Percentiles rank a stretch among this genome's conserved stretches.
Evolutionary conservation across 441 rosid species (phyloP).

Genomic region (Jatropha podagrica): DNA sequence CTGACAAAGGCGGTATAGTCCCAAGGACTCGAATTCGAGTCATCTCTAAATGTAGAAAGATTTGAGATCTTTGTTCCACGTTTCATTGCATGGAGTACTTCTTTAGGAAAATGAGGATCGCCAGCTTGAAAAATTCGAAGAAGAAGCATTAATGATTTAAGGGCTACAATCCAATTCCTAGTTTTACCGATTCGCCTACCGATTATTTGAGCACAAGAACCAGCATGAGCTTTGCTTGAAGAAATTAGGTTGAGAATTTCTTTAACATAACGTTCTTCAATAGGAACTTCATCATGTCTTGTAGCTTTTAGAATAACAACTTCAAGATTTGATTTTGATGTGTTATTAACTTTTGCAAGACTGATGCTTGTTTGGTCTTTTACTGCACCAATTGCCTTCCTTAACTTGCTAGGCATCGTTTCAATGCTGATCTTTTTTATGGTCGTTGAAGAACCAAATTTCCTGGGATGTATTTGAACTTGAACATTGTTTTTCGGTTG

Average conservation of each 20-base stretch:
- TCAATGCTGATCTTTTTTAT: neutral
- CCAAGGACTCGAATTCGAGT: slow-evolving; percentile 68
- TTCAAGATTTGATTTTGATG: slow-evolving; percentile 46
- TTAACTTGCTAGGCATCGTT: slow-evolving; percentile 74
- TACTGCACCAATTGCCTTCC: slow-evolving; percentile 81
- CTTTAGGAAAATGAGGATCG: slow-evolving; percentile 73
- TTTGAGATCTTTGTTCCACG: slow-evolving; percentile 70
- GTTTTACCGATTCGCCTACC: slow-evolving; percentile 69
- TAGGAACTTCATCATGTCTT: slow-evolving; percentile 63
- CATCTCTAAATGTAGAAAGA: slow-evolving; percentile 62
- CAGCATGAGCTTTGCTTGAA: slow-evolving; percentile 38
- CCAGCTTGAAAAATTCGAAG: slow-evolving; percentile 76
- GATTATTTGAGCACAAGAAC: slow-evolving; percentile 37
- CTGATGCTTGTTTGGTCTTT: slow-evolving; percentile 91
- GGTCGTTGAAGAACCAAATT: neutral
- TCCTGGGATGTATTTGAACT: neutral
- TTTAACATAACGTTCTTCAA: slow-evolving; percentile 50
- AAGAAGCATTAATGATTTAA: slow-evolving; percentile 75
- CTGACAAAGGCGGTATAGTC: slow-evolving; percentile 70
- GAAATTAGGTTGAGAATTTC: slow-evolving; percentile 47
- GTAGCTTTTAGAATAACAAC: slow-evolving; percentile 69
- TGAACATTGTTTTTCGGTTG: neutral
- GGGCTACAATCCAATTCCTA: slow-evolving; percentile 74
- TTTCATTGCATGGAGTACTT: slow-evolving; percentile 67
- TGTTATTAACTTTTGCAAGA: slow-evolving; percentile 70